Evolutionary conservation across 768 basidiomycete species (phyloP), one percentile per base, ranked within the genome.

Genomic region (Tephrocybe sp.): DNA sequence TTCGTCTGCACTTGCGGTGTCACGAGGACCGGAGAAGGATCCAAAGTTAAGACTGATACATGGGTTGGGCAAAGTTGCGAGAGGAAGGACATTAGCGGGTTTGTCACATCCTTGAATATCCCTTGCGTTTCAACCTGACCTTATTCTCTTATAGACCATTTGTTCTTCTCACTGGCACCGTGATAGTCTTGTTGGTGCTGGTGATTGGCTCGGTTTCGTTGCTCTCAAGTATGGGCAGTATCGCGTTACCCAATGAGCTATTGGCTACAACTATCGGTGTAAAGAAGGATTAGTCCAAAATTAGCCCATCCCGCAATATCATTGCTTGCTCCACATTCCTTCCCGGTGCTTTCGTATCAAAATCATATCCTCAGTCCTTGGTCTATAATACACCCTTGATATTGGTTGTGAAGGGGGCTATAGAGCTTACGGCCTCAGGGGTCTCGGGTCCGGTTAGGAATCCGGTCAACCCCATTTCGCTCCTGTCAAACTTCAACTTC

Each of bases 61-160:
- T 93, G 91, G 90, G 89, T 78, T 1, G 91, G 91, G 4, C 75
- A 78, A 44, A 79, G 73, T 54, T 93, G 91, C 56, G 83, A 92
- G 72, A 78, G 83, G 55, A 83, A 82, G 67, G 91, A 93, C 60
- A 69, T 92, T 40, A 91, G 87, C 73, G 82, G 80, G 90, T 90
- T 60, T 53, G 87, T 81, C 36, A 34, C 6, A 19, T 5, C 6
- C 36, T 19, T 34, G 9, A 21, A 42, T 21, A 51, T 39, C 31
- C 47, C 30, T 36, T 11, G 44, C n/a, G n/a, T 35, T 19, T 52
- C 49, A 52, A 46, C 18, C 24, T 25, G 50, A 56, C 27, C 9
- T 52, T 32, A n/a, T 32, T 11, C 30, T 52, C 28, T 40, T 16
- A 9, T 53, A 92, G 90, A 11, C 81, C 84, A 15, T 92, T 93